Evolutionary conservation across 2,329 filamentous ascomycete genomes (phyloP).

Genomic region (Clonostachys chloroleuca): DNA sequence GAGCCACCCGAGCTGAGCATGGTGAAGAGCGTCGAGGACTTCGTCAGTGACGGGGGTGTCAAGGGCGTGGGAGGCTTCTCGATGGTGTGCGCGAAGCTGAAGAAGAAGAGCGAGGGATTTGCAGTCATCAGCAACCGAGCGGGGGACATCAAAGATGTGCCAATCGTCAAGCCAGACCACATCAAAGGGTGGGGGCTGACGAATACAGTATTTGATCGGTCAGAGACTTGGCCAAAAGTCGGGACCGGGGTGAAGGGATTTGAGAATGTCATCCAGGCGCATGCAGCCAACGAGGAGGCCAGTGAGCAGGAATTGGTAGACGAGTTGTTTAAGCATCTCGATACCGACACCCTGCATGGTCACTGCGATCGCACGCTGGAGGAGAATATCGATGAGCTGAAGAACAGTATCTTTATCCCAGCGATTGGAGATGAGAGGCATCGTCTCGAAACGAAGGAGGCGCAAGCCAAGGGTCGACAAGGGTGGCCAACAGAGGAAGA

Average conservation of each 20-base stretch:
- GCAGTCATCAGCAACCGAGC: constrained; percentile 61
- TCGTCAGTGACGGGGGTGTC: constrained; percentile 48
- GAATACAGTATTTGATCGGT: constrained; percentile 54
- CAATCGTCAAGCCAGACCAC: constrained; percentile 48
- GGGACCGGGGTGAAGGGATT: constrained; percentile 10
- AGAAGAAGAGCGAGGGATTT: constrained; percentile 41
- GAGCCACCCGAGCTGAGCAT: constrained; percentile 41
- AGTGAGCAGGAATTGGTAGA: constrained; percentile 44
- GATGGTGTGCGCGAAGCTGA: constrained; percentile 59
- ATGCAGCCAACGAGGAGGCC: constrained; percentile 11
- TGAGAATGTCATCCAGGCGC: constrained; percentile 1
- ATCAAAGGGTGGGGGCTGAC: constrained; percentile 55
- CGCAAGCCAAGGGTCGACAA: constrained; percentile 26
- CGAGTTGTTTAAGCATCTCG: constrained; percentile 48
- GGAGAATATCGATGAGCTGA: constrained; percentile 47
- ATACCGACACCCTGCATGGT: constrained; percentile 50
- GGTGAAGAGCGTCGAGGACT: constrained; percentile 42
- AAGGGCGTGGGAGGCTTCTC: constrained; percentile 63
- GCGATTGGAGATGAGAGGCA: constrained; percentile 46
- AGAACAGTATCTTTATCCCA: constrained; percentile 59
- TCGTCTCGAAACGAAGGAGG: constrained; percentile 36
- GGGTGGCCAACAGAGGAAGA: constrained; percentile 31
- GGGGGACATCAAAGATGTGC: constrained; percentile 46
- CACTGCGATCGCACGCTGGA: constrained; percentile 39
- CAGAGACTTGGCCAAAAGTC: constrained; percentile 58